Conservation (phyloP, 192 early-diverging fungal genomes). For the Entomortierella lignicola region DNA sequence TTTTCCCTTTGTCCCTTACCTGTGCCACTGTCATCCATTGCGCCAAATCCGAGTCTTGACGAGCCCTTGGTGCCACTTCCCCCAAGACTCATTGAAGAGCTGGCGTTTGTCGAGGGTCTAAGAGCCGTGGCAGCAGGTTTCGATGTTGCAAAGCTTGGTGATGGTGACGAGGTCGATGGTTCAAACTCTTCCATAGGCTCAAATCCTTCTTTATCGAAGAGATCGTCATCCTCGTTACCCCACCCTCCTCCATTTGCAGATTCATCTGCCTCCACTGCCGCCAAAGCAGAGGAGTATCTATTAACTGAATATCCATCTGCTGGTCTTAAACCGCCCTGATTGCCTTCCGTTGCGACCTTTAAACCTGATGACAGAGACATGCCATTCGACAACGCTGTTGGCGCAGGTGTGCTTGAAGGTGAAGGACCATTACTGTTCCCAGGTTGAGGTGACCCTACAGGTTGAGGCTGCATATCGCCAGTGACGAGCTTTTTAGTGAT, state of each 20-base stretch:
- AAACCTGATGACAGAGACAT: slow-evolving; percentile 27
- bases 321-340: slow-evolving; percentile 5
- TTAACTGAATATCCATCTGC: slow-evolving; percentile 34
- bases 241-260: slow-evolving; percentile 26
- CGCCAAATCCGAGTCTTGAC: slow-evolving; percentile 35
- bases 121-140: slow-evolving; percentile 2
- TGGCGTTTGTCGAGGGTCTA: slow-evolving; percentile 23
- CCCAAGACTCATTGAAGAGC: slow-evolving; percentile 43
- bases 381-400: slow-evolving; percentile 19
- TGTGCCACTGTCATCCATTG: slow-evolving; percentile 31
- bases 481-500: slow-evolving; percentile 67
- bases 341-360: slow-evolving; percentile 22
- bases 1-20: background rate
- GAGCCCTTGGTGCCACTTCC: slow-evolving; percentile 5
- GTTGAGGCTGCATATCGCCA: slow-evolving; percentile 23
- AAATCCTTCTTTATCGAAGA: slow-evolving; percentile 53
- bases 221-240: slow-evolving; percentile 54
- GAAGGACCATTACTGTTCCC: slow-evolving; percentile 4
- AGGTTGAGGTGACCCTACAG: slow-evolving; percentile 1
- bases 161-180: slow-evolving; percentile 27
- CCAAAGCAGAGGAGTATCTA: slow-evolving; percentile 49
- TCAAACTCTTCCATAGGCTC: slow-evolving; percentile 35
- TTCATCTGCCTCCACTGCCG: slow-evolving; percentile 38
- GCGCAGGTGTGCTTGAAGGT: slow-evolving; percentile 15
- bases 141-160: slow-evolving; percentile 18